Evolutionary conservation across 2,329 filamentous ascomycete species (phyloP).

Genomic region (Penicillium crustosum): DNA sequence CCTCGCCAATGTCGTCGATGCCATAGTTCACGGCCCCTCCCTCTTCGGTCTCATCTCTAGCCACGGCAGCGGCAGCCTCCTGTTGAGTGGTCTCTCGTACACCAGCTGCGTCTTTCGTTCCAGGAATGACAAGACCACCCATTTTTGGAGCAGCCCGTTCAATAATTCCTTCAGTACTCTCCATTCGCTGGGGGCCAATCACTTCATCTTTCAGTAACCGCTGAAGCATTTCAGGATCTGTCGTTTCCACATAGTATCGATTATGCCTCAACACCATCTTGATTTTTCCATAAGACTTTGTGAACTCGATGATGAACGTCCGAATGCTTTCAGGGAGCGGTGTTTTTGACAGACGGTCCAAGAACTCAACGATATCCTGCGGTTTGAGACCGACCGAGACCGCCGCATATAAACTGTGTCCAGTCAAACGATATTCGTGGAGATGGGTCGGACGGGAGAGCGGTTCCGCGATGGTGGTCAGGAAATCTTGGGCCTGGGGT

Average conservation of each 20-base stretch:
- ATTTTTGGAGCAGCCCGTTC: constrained; percentile 82
- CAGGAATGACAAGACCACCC: constrained; percentile 84
- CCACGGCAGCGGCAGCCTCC: constrained; percentile 39
- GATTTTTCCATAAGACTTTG: constrained; percentile 90
- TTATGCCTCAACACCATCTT: constrained; percentile 94
- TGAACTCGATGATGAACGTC: constrained; percentile 77
- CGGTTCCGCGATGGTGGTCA: constrained; percentile 94
- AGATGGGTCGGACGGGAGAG: constrained; percentile 84
- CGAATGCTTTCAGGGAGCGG: constrained; percentile 78
- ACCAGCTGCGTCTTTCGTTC: constrained; percentile 88
- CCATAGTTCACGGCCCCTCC: constrained; percentile 70
- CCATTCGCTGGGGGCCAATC: constrained; percentile 76
- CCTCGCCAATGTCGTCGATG: constrained; percentile 71
- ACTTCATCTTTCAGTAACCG: constrained; percentile 79
- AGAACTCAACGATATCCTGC: constrained; percentile 82
- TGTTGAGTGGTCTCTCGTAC: constrained; percentile 67
- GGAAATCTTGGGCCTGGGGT: constrained; percentile 84
- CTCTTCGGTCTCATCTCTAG: constrained; percentile 38
- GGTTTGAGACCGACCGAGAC: constrained; percentile 91
- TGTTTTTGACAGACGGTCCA: constrained; percentile 87
- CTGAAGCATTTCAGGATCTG: constrained; percentile 82
- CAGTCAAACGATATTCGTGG: constrained; percentile 89
- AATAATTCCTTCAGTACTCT: constrained; percentile 70
- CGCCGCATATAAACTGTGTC: constrained; percentile 91
- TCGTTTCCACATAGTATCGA: constrained; percentile 89